Conservation (phyloP, 768 basidiomycete species). For the Phanerodontia chrysosporium region DNA sequence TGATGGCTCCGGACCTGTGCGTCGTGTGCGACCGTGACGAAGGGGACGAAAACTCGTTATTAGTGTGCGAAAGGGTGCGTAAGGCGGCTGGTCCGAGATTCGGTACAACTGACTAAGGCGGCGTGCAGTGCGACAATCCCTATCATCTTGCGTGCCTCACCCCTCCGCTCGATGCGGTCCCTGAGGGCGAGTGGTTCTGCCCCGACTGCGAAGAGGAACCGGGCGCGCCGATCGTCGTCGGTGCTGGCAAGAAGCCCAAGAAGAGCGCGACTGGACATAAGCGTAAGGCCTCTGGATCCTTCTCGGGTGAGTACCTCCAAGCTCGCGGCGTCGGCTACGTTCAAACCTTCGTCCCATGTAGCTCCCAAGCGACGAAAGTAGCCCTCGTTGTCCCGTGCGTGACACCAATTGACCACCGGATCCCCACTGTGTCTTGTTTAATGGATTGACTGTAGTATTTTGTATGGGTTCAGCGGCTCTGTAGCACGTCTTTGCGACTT, state of each 20-base stretch:
- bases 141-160: slow-evolving; percentile 81
- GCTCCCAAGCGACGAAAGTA: slow-evolving; percentile 39
- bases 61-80: slow-evolving; percentile 88
- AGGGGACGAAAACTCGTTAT: slow-evolving; percentile 65
- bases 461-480: too few relatives aligned
- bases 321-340: neutral
- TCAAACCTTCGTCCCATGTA: slow-evolving; percentile 11
- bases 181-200: slow-evolving; percentile 93
- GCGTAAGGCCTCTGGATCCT: slow-evolving; percentile 40
- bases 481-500: too few relatives aligned
- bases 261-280: slow-evolving; percentile 28
- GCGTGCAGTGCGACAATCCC: slow-evolving; percentile 77
- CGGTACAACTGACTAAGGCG: neutral
- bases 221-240: slow-evolving; percentile 39
- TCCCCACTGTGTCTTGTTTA: too few relatives aligned
- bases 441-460: too few relatives aligned
- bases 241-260: slow-evolving; percentile 13
- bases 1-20: slow-evolving; percentile 65
- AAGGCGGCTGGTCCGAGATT: neutral
- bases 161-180: slow-evolving; percentile 72
- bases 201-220: slow-evolving; percentile 62
- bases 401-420: too few relatives aligned
- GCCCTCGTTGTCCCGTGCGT: neutral
- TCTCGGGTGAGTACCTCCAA: slow-evolving; percentile 30
- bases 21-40: slow-evolving; percentile 66